phyloP scores from a whole-genome alignment of 2,329 filamentous ascomycete species.

The Colletotrichum paranaense region DNA sequence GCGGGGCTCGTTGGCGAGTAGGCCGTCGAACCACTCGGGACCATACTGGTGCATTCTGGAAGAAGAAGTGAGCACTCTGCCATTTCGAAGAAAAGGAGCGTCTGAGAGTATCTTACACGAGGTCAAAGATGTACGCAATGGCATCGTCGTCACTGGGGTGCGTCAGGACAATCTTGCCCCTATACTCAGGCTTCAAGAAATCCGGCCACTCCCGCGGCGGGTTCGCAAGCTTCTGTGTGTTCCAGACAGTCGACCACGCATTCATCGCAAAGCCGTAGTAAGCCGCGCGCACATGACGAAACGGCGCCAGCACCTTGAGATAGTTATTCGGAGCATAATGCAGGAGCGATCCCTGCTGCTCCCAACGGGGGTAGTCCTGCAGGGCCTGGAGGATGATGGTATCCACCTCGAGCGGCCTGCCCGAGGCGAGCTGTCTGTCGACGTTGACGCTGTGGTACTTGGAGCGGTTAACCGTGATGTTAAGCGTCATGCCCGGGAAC shows the following conservation, averaged over 20 bases:
- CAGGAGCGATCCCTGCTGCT: constrained; percentile 56
- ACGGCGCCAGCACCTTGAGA: constrained; percentile 52
- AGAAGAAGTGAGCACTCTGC: too few species aligned
- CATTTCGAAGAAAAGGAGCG: too few species aligned
- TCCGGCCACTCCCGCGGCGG: constrained; percentile 54
- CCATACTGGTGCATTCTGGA: constrained; percentile 53
- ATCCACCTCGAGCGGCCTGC: constrained; percentile 52
- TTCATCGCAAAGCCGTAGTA: constrained; percentile 55
- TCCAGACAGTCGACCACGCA: constrained; percentile 50
- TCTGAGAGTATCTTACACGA: constrained; percentile 48
- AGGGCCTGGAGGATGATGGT: constrained; percentile 61
- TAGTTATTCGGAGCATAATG: constrained; percentile 61
- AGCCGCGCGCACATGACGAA: constrained; percentile 51
- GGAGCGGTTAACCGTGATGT: constrained; percentile 65
- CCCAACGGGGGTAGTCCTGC: constrained; percentile 64
- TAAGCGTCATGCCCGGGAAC: constrained; percentile 62
- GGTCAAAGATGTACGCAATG: constrained; percentile 60
- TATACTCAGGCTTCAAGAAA: constrained; percentile 60
- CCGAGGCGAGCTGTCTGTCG: constrained; percentile 55
- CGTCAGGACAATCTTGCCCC: constrained; percentile 63
- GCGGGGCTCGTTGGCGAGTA: constrained; percentile 59
- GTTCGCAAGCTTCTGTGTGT: constrained; percentile 43
- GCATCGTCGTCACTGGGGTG: constrained; percentile 71
- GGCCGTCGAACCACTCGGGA: constrained; percentile 56
- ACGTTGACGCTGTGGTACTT: constrained; percentile 64